These are phyloP conservation scores for Penicillium chermesinum DNA, from an alignment of 495 filamentous ascomycete genomes.

Conservation along the genomic window DNA sequence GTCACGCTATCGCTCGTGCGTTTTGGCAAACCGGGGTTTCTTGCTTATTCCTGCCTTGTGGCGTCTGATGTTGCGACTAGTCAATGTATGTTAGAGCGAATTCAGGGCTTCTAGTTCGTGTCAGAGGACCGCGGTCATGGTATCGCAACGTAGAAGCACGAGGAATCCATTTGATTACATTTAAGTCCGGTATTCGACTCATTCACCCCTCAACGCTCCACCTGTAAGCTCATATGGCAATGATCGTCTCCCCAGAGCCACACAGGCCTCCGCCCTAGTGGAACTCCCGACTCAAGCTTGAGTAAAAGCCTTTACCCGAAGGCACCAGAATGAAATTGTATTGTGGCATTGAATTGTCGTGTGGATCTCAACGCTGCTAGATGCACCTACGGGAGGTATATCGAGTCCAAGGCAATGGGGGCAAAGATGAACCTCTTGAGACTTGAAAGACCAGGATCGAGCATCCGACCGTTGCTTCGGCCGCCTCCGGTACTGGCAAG, in stretches of 20 bases:
- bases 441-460: no score
- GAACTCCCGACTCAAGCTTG: conserved; percentile 14
- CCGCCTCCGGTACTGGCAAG: no score
- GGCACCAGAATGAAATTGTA: neutral
- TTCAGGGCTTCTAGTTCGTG: neutral
- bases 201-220: conserved; percentile 9
- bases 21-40: neutral
- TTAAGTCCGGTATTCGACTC: no score
- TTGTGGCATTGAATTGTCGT: neutral
- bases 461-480: no score
- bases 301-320: neutral
- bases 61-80: no score
- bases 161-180: neutral
- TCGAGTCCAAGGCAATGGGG: neutral
- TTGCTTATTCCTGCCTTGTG: no score
- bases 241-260: conserved; percentile 19
- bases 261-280: conserved; percentile 13
- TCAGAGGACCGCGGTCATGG: neutral
- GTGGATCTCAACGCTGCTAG: neutral
- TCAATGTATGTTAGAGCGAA: no score
- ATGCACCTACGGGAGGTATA: neutral
- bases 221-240: conserved; percentile 6
- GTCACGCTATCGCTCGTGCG: no score
- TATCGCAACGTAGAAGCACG: neutral
- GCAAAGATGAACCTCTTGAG: no score